Percentiles rank a stretch among this genome's conserved stretches.
These are phyloP conservation scores for Ailanthus altissimus DNA, from an alignment of 345 rosid genomes.

Conservation along the genomic window DNA sequence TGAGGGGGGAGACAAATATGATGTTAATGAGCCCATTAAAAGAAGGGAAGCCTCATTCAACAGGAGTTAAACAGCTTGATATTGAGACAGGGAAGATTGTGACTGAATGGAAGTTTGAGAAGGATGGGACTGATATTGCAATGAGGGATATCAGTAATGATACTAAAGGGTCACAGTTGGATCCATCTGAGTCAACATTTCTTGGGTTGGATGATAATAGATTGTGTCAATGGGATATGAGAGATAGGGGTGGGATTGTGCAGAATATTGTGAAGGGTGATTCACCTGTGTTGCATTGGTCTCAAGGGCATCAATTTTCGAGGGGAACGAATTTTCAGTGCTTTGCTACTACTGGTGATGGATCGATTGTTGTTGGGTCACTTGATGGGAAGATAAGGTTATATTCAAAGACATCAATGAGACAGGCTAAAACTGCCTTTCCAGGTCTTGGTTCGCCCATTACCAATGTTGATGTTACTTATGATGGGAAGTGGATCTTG, in stretches of 20 bases:
- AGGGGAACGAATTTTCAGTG: slow-evolving; percentile 96
- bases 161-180: slow-evolving; percentile 82
- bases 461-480: slow-evolving; percentile 87
- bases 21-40: slow-evolving; percentile 91
- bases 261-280: slow-evolving; percentile 56
- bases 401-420: slow-evolving; percentile 83
- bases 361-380: slow-evolving; percentile 89
- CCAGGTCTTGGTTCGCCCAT: slow-evolving; percentile 96
- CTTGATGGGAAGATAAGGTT: slow-evolving; percentile 92
- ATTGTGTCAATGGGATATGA: slow-evolving; percentile 98
- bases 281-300: slow-evolving; percentile 83
- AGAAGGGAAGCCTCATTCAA: slow-evolving; percentile 66
- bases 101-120: slow-evolving; percentile 86
- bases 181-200: slow-evolving; percentile 90
- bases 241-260: slow-evolving; percentile 80
- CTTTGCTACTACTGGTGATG: slow-evolving; percentile 92
- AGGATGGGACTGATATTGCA: slow-evolving; percentile 79
- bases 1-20: slow-evolving; percentile 96
- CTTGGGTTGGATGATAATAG: slow-evolving; percentile 92
- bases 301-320: slow-evolving; percentile 92
- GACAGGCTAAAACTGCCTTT: slow-evolving; percentile 92
- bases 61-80: slow-evolving; percentile 81
- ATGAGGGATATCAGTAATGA: slow-evolving; percentile 92
- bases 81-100: slow-evolving; percentile 87
- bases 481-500: slow-evolving; percentile 92